These are phyloP conservation scores for Cryptosporidium viatorum DNA, from an alignment of 169 alveolate genomes.

Conservation along the genomic window DNA sequence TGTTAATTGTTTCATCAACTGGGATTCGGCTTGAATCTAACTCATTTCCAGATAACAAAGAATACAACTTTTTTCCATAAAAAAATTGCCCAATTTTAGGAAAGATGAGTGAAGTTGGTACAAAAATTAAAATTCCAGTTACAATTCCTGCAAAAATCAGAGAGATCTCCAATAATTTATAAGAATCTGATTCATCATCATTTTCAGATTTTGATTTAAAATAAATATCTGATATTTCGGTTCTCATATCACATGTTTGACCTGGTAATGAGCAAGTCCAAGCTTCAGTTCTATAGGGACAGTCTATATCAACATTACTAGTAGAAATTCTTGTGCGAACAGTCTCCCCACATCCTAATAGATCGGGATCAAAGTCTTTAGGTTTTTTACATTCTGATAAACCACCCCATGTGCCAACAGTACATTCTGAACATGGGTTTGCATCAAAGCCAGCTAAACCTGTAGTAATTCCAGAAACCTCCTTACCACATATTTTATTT, in stretches of 20 bases:
- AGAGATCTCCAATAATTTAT: conserved; percentile 50
- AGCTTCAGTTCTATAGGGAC: conserved; percentile 60
- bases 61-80: conserved; percentile 36
- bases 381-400: conserved; percentile 49
- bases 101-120: conserved; percentile 45
- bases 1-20: neutral
- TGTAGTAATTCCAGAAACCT: conserved; percentile 35
- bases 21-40: neutral
- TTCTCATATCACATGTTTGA: conserved; percentile 57
- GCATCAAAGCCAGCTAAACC: conserved; percentile 67
- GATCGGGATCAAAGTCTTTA: conserved; percentile 2
- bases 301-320: conserved; percentile 16
- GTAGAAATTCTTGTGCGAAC: conserved; percentile 10
- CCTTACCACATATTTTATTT: conserved; percentile 49
- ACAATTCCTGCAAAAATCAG: conserved; percentile 66
- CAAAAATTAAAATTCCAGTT: conserved; percentile 47
- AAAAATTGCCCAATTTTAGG: conserved; percentile 63
- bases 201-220: conserved; percentile 3
- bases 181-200: conserved; percentile 8
- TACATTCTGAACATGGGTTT: conserved; percentile 58
- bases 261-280: conserved; percentile 74
- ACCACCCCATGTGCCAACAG: conserved; percentile 49
- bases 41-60: conserved; percentile 49
- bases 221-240: conserved; percentile 46
- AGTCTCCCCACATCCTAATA: conserved; percentile 45